Percentiles rank a stretch among this genome's conserved stretches.
Conservation (phyloP, 257 asterid species). For the Parsonsia alboflavescens region DNA sequence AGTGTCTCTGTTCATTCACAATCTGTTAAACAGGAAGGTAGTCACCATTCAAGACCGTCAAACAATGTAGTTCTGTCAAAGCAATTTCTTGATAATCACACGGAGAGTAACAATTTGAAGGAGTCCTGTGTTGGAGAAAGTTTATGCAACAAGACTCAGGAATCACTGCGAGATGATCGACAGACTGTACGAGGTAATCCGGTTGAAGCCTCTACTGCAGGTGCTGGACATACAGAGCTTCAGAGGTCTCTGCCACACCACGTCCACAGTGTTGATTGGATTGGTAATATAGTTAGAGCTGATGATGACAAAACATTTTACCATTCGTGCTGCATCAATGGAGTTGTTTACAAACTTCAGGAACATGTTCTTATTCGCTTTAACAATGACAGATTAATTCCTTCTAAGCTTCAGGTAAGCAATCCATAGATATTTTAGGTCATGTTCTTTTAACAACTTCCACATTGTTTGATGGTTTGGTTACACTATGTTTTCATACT, state of each 20-base stretch:
- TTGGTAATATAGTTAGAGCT: slow-evolving; percentile 50
- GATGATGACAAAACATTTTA: slow-evolving; percentile 58
- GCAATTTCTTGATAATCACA: slow-evolving; percentile 34
- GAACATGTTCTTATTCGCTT: slow-evolving; percentile 63
- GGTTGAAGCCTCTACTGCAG: slow-evolving; percentile 34
- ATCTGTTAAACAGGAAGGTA: slow-evolving; percentile 20
- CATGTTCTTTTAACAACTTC: background rate
- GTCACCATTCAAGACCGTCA: slow-evolving; percentile 10
- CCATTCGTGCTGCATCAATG: slow-evolving; percentile 63
- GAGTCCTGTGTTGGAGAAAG: slow-evolving; percentile 31
- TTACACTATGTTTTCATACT: background rate
- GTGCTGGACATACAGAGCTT: slow-evolving; percentile 29
- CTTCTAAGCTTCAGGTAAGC: slow-evolving; percentile 81
- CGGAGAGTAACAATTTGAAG: slow-evolving; percentile 18
- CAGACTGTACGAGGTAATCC: slow-evolving; percentile 32
- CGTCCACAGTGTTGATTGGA: slow-evolving; percentile 57
- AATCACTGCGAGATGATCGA: slow-evolving; percentile 26
- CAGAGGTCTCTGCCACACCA: slow-evolving; percentile 32
- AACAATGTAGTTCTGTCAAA: slow-evolving; percentile 29
- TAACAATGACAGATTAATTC: slow-evolving; percentile 49
- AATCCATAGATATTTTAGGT: slow-evolving; percentile 18
- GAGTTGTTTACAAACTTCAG: slow-evolving; percentile 44
- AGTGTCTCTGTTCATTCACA: slow-evolving; percentile 31
- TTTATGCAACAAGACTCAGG: slow-evolving; percentile 18
- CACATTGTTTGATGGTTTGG: background rate